phyloP scores from a whole-genome alignment of 768 basidiomycete genomes.

The Lactarius vividus region DNA sequence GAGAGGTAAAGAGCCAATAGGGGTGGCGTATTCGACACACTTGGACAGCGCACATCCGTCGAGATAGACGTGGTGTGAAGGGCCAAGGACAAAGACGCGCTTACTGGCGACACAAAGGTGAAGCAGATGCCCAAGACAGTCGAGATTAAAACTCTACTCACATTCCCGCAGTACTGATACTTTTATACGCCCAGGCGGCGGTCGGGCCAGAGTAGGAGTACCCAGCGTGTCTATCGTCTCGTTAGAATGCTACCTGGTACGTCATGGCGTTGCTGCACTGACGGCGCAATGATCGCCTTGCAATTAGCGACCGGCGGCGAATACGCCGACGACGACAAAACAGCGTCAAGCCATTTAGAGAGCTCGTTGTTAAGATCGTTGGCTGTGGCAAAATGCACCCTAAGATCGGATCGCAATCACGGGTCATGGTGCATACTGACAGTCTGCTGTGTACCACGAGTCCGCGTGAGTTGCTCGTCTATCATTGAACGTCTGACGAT shows the following conservation, averaged over 20 bases:
- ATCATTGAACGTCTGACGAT: constrained; percentile 2
- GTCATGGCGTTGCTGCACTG: constrained; percentile 35
- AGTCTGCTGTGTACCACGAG: constrained; percentile 80
- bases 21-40: constrained; percentile 80
- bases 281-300: constrained; percentile 97
- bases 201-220: constrained; percentile 92
- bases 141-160: constrained; percentile 39
- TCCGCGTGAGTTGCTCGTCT: constrained; percentile 82
- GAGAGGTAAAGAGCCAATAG: constrained; percentile 76
- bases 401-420: neutral
- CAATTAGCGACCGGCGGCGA: constrained; percentile 64
- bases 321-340: constrained; percentile 50
- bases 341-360: constrained; percentile 56
- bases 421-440: constrained; percentile 38
- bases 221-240: constrained; percentile 76
- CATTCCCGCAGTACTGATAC: constrained; percentile 81
- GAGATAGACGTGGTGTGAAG: constrained; percentile 90
- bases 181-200: constrained; percentile 95
- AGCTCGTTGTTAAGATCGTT: constrained; percentile 61
- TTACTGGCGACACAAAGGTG: constrained; percentile 48
- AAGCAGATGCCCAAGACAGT: constrained; percentile 2
- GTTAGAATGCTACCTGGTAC: neutral
- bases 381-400: constrained; percentile 39
- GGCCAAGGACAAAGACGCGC: constrained; percentile 91
- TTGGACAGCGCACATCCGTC: constrained; percentile 81